Evolutionary conservation across 2,329 filamentous ascomycete species (phyloP), one percentile per base, ranked within the genome.

Genomic region (Aspergillus novofumigatus): DNA sequence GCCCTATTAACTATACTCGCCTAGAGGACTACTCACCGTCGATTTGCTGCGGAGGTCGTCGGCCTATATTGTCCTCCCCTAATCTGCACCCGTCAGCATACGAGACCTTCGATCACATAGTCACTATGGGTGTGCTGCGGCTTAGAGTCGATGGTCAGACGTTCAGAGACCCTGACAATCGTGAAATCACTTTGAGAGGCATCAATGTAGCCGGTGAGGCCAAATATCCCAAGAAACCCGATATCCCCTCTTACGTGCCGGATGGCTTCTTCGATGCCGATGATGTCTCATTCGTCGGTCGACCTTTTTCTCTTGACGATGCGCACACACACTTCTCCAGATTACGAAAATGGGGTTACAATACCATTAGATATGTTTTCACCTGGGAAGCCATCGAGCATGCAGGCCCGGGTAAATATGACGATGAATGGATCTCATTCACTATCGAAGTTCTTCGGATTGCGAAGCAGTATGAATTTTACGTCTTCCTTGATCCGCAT

Each of bases 361-460:
- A 97, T 74, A 92, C 91, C 0, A 92, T 99, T 64, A 85, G 94
- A 70, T 99, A 99, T 75, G 81, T 99, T 65, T 99, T 97, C 72
- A 97, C 94, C 0, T 99, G 94, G 94, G 94, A 99, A 75, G 93
- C 94, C n/a, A 89, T 99, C 71, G 94, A 99, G 76, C 89, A 94
- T 57, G 87, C 86, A 1, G 93, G 93, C 0, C 94, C 95, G 0
- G 91, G 92, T 1, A 87, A 85, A 68, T 99, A 97, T 72, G 95
- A 99, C 67, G 91, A 99, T 70, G 87, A 90, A 60, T 99, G 90
- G 83, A 92, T 97, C 63, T 82, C 90, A 63, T 91, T 96, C 72
- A 99, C 94, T 0, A 91, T 99, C 63, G 83, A 90, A 42, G 80
- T 96, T 10, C 76, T 99, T 65, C 84, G 92, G 56, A 80, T 92